phyloP scores from a whole-genome alignment of 352 stramenopile species.

The Globisporangium spiculum region DNA sequence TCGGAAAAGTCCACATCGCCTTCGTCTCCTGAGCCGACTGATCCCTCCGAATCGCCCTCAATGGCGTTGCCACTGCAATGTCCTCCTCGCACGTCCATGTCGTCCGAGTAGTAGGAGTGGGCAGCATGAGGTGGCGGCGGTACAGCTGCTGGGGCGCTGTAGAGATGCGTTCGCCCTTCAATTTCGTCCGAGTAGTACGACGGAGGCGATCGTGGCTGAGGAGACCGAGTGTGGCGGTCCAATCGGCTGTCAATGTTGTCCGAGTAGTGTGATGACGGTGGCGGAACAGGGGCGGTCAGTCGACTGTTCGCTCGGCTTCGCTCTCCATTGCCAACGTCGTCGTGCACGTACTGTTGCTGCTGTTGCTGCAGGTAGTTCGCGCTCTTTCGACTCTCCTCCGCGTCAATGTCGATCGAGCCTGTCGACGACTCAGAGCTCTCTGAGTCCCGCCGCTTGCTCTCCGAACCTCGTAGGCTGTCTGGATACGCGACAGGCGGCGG shows the following conservation, averaged over 20 bases:
- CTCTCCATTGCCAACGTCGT: not conserved
- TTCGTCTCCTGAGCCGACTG: slow-evolving; percentile 38
- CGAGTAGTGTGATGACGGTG: slow-evolving; percentile 15
- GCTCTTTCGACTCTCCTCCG: slow-evolving; percentile 18
- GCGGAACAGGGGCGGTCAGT: slow-evolving; percentile 15
- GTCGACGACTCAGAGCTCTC: slow-evolving; percentile 64
- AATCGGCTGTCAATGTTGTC: not conserved
- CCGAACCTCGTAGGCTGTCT: slow-evolving; percentile 14
- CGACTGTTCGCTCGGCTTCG: slow-evolving; percentile 16
- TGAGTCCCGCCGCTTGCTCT: slow-evolving; percentile 31
- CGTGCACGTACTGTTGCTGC: not conserved
- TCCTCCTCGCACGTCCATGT: slow-evolving; percentile 1
- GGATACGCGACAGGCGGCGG: not conserved
- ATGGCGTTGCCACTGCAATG: slow-evolving; percentile 1
- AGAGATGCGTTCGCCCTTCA: slow-evolving; percentile 3
- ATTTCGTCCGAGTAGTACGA: slow-evolving; percentile 1
- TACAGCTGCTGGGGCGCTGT: not conserved
- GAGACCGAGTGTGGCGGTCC: not conserved
- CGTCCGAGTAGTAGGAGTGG: slow-evolving; percentile 3
- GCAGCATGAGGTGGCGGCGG: not conserved
- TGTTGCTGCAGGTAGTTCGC: not conserved
- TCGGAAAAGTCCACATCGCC: slow-evolving; percentile 13
- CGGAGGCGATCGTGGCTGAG: slow-evolving; percentile 1
- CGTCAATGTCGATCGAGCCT: slow-evolving; percentile 71
- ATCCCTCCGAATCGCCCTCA: slow-evolving; percentile 35